These are phyloP conservation scores for Trichoderma koningii DNA, from an alignment of 2,329 filamentous ascomycete genomes.

Conservation along the genomic window DNA sequence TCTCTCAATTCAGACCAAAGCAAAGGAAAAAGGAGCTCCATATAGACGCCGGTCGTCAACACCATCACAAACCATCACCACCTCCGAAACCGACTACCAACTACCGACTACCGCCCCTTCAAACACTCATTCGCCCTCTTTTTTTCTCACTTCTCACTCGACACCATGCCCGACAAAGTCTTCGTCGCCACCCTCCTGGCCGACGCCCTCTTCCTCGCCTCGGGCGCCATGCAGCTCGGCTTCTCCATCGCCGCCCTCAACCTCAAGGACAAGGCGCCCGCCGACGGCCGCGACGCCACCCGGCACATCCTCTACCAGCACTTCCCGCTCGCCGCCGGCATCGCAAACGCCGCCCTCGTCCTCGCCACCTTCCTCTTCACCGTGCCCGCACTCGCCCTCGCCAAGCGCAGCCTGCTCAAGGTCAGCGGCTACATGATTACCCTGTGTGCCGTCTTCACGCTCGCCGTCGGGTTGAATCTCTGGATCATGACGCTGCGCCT, in stretches of 20 bases:
- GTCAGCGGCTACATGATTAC: slow-evolving; percentile 65
- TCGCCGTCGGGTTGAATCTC: slow-evolving; percentile 65
- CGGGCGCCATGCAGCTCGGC: slow-evolving; percentile 57
- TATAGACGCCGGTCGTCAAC: slow-evolving; percentile 8
- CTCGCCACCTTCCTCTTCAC: slow-evolving; percentile 70
- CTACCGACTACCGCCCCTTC: no score
- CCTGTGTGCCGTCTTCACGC: slow-evolving; percentile 63
- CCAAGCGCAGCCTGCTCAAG: slow-evolving; percentile 70
- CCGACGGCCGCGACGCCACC: slow-evolving; percentile 51
- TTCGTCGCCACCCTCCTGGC: slow-evolving; percentile 51
- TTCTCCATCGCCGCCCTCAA: slow-evolving; percentile 57
- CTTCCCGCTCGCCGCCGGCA: slow-evolving; percentile 64
- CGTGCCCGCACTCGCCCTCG: slow-evolving; percentile 70
- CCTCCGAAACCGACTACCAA: background rate
- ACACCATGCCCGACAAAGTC: slow-evolving; percentile 57
- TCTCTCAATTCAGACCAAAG: background rate
- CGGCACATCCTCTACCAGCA: slow-evolving; percentile 55
- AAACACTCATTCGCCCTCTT: background rate
- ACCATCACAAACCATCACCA: background rate
- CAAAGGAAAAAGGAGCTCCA: background rate
- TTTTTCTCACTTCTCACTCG: slow-evolving; percentile 10
- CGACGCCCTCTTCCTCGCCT: slow-evolving; percentile 55
- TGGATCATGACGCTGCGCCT: slow-evolving; percentile 75
- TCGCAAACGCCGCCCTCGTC: slow-evolving; percentile 72
- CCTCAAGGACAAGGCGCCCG: slow-evolving; percentile 46